Conservation (phyloP, 148 eudicot species). For the Rhododendron simsii region DNA sequence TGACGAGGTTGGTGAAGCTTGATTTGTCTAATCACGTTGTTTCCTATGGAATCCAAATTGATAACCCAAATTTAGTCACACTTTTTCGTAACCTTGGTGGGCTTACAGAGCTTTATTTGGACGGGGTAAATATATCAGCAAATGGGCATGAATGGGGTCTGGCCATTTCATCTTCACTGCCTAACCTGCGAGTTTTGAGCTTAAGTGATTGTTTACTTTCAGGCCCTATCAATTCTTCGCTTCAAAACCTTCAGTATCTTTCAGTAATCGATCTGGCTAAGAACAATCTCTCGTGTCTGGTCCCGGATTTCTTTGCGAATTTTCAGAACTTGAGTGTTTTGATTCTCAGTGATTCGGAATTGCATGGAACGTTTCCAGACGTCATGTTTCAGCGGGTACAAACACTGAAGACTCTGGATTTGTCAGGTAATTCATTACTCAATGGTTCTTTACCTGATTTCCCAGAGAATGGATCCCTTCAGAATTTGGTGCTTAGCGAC, state of each 20-base stretch:
- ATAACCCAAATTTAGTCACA: not conserved
- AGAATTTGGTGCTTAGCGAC: rapidly evolving
- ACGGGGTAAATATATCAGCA: conserved; percentile 11
- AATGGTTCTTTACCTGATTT: conserved; percentile 20
- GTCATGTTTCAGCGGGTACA: not conserved
- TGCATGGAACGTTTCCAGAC: conserved; percentile 10
- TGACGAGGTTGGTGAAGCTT: too few species aligned
- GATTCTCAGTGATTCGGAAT: not conserved
- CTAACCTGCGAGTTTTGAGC: conserved; percentile 20
- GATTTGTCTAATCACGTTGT: too few species aligned
- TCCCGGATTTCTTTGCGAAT: conserved; percentile 4
- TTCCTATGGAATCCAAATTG: too few species aligned
- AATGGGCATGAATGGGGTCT: not conserved
- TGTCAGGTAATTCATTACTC: conserved; percentile 7
- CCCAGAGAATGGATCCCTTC: rapidly evolving
- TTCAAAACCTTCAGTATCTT: not conserved
- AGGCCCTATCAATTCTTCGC: conserved; percentile 10
- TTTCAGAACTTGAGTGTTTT: not conserved
- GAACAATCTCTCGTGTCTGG: not conserved
- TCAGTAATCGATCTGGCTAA: conserved; percentile 1
- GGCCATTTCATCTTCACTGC: conserved; percentile 18
- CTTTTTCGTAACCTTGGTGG: conserved; percentile 8
- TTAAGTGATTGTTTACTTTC: conserved; percentile 9
- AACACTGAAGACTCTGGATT: conserved; percentile 4
- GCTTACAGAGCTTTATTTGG: conserved; percentile 8